Evolutionary conservation across 1,139 yeast species (phyloP).

Genomic region (Hyphopichia pseudoburtonii): DNA sequence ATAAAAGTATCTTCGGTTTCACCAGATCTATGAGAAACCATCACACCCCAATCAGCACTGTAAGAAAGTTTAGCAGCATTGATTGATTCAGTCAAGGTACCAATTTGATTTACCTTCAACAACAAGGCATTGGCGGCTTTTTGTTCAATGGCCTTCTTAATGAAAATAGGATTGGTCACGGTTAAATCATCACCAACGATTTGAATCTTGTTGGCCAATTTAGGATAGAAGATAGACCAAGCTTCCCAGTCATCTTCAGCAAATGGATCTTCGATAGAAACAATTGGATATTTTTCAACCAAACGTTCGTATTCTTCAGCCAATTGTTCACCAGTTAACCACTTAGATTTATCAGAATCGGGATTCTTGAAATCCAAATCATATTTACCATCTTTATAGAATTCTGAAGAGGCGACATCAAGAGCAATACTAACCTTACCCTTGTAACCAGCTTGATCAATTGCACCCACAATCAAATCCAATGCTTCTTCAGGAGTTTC

Average conservation of each 20-base stretch:
- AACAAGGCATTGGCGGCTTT: conserved; percentile 86
- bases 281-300: conserved; percentile 84
- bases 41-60: conserved; percentile 88
- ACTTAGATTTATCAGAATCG: conserved; percentile 75
- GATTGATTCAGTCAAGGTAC: conserved; percentile 82
- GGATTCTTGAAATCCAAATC: conserved; percentile 94
- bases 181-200: conserved; percentile 93
- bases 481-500: conserved; percentile 87
- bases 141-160: conserved; percentile 84
- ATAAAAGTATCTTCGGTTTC: conserved; percentile 95
- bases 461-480: conserved; percentile 80
- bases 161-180: conserved; percentile 88
- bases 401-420: conserved; percentile 90
- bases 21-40: conserved; percentile 96
- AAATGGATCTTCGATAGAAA: conserved; percentile 91
- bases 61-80: conserved; percentile 83
- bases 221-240: conserved; percentile 74
- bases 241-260: conserved; percentile 97
- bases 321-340: conserved; percentile 79
- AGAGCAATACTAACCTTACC: conserved; percentile 82
- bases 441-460: conserved; percentile 82
- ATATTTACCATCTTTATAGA: conserved; percentile 88
- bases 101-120: conserved; percentile 91
- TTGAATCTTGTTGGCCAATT: conserved; percentile 66
- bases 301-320: conserved; percentile 72